These are phyloP conservation scores for Hapsidospora chrysogenum DNA, from an alignment of 495 filamentous ascomycete genomes.

Conservation along the genomic window DNA sequence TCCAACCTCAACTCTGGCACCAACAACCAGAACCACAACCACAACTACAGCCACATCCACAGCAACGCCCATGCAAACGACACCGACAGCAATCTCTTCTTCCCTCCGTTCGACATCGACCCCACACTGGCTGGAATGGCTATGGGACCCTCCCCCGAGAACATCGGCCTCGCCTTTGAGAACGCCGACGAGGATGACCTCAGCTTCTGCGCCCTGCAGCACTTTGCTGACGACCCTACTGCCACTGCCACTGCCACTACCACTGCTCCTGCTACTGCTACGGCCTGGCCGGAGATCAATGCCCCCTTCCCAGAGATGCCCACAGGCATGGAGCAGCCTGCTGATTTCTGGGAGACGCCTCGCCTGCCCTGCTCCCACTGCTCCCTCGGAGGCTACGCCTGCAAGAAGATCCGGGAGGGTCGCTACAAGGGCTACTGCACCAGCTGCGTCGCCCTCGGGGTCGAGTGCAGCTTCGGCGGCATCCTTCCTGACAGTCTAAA, in stretches of 20 bases:
- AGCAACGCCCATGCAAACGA: too few species aligned
- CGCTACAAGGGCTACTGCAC: conserved; percentile 54
- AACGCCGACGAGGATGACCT: conserved; percentile 30
- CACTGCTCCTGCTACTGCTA: background rate
- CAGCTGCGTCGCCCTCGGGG: conserved; percentile 59
- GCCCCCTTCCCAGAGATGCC: conserved; percentile 6
- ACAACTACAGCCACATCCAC: background rate
- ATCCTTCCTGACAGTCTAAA: background rate
- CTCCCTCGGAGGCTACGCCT: conserved; percentile 47
- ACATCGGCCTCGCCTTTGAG: conserved; percentile 17
- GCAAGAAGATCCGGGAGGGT: conserved; percentile 56
- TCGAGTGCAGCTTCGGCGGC: conserved; percentile 49
- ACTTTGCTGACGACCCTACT: conserved; percentile 12
- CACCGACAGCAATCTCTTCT: conserved; percentile 8
- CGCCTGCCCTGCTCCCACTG: conserved; percentile 54
- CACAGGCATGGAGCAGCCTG: conserved; percentile 5
- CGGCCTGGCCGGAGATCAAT: conserved; percentile 3
- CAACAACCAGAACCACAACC: too few species aligned
- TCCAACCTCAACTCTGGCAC: too few species aligned
- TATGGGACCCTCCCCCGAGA: background rate
- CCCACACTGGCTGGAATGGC: background rate
- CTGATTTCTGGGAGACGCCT: conserved; percentile 20
- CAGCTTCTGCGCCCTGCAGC: conserved; percentile 31
- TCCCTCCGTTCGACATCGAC: conserved; percentile 19
- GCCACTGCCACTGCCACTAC: too few species aligned